Conservation (phyloP, 305 asterid genomes). For the Euphrasia arctica region DNA sequence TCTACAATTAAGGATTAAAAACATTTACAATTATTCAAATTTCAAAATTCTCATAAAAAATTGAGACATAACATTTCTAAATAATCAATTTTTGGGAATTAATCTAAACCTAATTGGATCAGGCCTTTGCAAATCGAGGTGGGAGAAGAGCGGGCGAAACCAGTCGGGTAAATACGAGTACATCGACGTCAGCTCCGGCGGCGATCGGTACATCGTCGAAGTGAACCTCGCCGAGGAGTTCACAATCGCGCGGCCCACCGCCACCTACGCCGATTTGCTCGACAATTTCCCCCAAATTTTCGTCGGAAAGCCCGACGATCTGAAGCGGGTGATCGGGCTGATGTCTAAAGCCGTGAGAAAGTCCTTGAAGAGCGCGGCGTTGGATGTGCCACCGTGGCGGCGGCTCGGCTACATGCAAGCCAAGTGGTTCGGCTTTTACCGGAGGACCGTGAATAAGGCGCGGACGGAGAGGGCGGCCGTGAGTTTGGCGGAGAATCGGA, state of each 20-base stretch:
- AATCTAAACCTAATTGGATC: neutral
- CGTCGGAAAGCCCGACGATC: conserved; percentile 46
- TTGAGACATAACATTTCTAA: no score
- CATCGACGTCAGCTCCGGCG: conserved; percentile 37
- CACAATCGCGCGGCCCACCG: conserved; percentile 51
- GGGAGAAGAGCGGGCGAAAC: conserved; percentile 47
- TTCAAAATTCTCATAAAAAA: neutral
- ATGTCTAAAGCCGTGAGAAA: conserved; percentile 53
- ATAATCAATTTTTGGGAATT: no score
- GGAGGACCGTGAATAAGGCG: conserved; percentile 43
- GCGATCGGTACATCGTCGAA: conserved; percentile 45
- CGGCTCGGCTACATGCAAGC: conserved; percentile 48
- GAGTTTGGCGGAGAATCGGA: conserved; percentile 12
- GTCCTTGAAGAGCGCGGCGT: conserved; percentile 44
- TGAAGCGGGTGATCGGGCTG: conserved; percentile 45
- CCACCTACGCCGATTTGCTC: conserved; percentile 36
- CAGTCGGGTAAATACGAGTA: conserved; percentile 54
- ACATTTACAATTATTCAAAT: no score
- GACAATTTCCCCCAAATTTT: conserved; percentile 37
- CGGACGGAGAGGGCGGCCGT: neutral
- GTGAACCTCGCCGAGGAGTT: conserved; percentile 49
- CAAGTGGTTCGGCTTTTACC: conserved; percentile 54
- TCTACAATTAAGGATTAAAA: no score
- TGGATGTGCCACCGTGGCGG: conserved; percentile 72
- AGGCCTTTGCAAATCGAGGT: conserved; percentile 77